Evolutionary conservation across 805 yeast genomes (phyloP), one percentile per base, ranked within the genome.

Genomic region (Kluyveromyces dobzhanskii): DNA sequence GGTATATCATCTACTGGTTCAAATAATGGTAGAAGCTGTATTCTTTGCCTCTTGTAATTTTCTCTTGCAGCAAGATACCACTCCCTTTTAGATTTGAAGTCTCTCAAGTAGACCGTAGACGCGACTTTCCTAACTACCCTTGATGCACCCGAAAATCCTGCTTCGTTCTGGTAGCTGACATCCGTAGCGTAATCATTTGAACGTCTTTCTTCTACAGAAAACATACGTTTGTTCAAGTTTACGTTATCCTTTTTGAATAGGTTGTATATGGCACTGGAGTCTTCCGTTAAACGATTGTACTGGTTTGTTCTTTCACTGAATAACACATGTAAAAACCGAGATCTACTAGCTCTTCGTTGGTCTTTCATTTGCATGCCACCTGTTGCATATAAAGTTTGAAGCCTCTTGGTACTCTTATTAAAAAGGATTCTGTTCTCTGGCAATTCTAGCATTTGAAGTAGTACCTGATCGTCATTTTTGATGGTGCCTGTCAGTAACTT

Each of bases 21-120:
- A 30, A 30, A 30, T 7, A 30, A 5, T 10, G 32, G 21, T 17
- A 17, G 12, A 33, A 85, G 52, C 42, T 83, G 64, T 42, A 70
- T 77, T 43, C 88, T 65, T 73, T 76, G 80, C 45, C 90, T 62
- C 47, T 79, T 77, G 21, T 69, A 64, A 25, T 85, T 83, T 53
- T 85, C 94, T 37, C 80, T 75, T 23, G 72, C 70, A 52, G 84
- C 94, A 8, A 85, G 57, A 2, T 67, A 56, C 71, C 78, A 79
- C 5, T 44, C 51, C 3, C 45, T 39, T 1, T 48, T 47, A 14
- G 47, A 42, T 1, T 43, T 44, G 2, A 50, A 51, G 2, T 46
- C 47, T 8, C 44, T 54, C 3, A 34, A 17, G 21, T 34, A 34
- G 10, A 11, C 23, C 9, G n/a, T 16, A 17, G 37, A n/a, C 10